These are phyloP conservation scores for Thielaviopsis populi DNA, from an alignment of 2,329 filamentous ascomycete genomes.

Conservation along the genomic window DNA sequence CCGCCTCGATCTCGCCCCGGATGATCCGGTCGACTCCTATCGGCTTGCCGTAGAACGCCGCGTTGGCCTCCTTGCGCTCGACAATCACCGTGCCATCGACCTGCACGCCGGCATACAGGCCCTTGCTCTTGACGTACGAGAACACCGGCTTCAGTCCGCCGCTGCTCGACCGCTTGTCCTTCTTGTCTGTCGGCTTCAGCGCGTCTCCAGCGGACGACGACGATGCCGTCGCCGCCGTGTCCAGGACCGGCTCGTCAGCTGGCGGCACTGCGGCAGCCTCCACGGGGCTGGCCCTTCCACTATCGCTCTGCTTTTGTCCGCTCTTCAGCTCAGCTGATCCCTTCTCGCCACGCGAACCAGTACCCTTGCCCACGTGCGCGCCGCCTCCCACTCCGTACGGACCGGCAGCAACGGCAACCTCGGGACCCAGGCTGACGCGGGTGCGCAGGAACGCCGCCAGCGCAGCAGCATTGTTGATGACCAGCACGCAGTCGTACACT, in stretches of 20 bases:
- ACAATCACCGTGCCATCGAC: conserved; percentile 78
- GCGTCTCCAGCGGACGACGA: conserved; percentile 29
- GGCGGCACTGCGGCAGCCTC: neutral
- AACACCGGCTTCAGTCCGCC: conserved; percentile 31
- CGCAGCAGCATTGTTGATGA: conserved; percentile 66
- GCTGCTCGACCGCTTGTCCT: conserved; percentile 17
- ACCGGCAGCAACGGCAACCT: conserved; percentile 59
- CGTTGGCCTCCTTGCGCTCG: conserved; percentile 77
- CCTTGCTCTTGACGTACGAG: conserved; percentile 72
- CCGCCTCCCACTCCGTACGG: conserved; percentile 56
- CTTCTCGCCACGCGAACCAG: conserved; percentile 5
- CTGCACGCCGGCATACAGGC: conserved; percentile 75
- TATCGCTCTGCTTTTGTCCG: neutral
- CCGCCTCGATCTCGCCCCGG: conserved; percentile 24
- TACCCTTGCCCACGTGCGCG: conserved; percentile 40
- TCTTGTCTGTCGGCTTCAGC: conserved; percentile 29
- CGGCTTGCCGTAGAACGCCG: conserved; percentile 62
- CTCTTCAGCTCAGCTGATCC: conserved; percentile 11
- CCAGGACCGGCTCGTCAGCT: neutral
- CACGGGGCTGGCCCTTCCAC: neutral
- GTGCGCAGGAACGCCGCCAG: conserved; percentile 62
- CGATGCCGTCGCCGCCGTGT: conserved; percentile 14
- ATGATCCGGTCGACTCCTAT: conserved; percentile 34
- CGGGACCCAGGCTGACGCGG: conserved; percentile 61
- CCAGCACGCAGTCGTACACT: conserved; percentile 77